Base-by-base conservation (phyloP, 2,329 filamentous ascomycete species). In the Colletotrichum shisoi region DNA sequence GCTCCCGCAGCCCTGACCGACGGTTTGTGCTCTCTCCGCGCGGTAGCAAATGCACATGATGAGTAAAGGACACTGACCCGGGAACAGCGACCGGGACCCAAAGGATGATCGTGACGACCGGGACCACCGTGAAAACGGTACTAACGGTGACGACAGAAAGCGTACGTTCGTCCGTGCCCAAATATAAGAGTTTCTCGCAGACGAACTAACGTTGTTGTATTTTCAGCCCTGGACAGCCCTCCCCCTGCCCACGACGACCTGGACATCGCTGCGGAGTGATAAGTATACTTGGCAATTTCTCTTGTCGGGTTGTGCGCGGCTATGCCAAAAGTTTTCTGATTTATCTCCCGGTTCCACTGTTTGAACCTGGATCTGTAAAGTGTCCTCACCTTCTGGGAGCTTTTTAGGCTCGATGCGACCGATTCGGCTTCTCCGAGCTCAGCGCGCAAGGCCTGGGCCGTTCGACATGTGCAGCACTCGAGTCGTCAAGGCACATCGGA, bases 71-170 rank as follows among this genome's bases (percentile, higher is more conserved):
- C 79, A 74, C 76, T 71, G 73, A 78, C 42, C 61, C 70, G 71
- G 58, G 68, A 70, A 34, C 49, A 82, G 83, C 72, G 84, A 86
- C 70, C 82, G 84, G 66, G 85, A 86, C 71, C 79, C 77, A 61
- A 86, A 88, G 72, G 87, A 89, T 65, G 89, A 91, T 64, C 86
- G 89, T 61, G 90, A 92, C 71, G 89, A 91, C 73, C 87, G 88
- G 70, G 89, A 92, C 72, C 87, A 89, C 72, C 89, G 89, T 72
- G 92, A 95, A 74, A 91, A 90, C 73, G 90, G 86, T 53, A 84
- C 91, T 27, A 96, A 94, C 74, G 93, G 91, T 68, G 93, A 97
- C 72, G 93, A 97, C 71, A 89, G 92, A 76, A 98, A 98, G 88
- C 88, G 94, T 97, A 80, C 71, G 78, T 76, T 56, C 67, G 61